Base-by-base conservation (phyloP, 2,329 filamentous ascomycete species). In the Clathrospora elynae region DNA sequence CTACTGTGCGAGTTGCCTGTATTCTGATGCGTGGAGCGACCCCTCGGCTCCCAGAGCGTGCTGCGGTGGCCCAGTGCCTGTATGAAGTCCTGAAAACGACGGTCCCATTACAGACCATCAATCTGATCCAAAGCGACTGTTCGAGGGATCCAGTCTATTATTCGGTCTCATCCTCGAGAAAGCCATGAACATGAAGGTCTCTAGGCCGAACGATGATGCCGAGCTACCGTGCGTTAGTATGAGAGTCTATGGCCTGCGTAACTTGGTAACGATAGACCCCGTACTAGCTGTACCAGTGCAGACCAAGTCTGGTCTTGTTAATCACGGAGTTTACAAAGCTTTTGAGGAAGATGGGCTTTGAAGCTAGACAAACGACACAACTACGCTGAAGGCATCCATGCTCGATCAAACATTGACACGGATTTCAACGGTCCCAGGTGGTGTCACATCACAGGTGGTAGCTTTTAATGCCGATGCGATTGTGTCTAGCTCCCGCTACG, bases 121-220 rank as follows among this genome's bases (percentile, higher is more conserved):
- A 4, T 53, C 46, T 6, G 50, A 66, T 35, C 25, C 44, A 3
- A 24, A 46, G 16, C 57, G 70, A 10, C 36, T 64, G 5, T 62
- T 71, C 14, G 68, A 71, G 48, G 67, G 63, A 5, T 49, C 64
- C 22, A 59, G 67, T 6, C 50, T 71, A 4, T 51, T 72, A 13
- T 63, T 70, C 37, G 67, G 67, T n/a, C 61, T 70, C 24, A 49
- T 71, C 13, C 46, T 70, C 2, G 66, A 70, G 40, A 69, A 66
- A 43, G 64, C 59, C 16, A 61, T 57, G 24, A 47, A 60, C 14
- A 24, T 60, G 8, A 46, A 48, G n/a, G 35, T 54, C 3, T 35
- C 52, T 2, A 34, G 32, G 18, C 52, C 23, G n/a, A 35, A 39
- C 0, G 7, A 37, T n/a, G 11, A 43, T n/a, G 17, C 17, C 4